Evolutionary conservation across 352 stramenopile genomes (phyloP), one percentile per base, ranked within the genome.

Genomic region (Phytophthora capsici): DNA sequence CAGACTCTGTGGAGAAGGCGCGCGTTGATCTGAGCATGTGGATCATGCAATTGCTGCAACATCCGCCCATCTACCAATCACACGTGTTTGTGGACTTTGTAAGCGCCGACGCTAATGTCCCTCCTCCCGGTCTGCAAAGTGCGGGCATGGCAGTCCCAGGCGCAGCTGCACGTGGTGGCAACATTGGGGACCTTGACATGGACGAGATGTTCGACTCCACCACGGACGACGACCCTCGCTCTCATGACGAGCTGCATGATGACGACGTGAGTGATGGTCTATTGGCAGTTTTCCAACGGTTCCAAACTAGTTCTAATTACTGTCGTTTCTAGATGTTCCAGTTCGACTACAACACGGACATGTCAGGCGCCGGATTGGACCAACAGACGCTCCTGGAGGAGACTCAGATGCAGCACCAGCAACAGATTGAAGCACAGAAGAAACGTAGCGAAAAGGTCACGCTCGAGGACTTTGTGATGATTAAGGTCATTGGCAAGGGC

Each of bases 401-500:
- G 61, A 76, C 71, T 49, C 67, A 84, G 58, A 68, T 82, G 59
- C 77, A 84, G 38, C 58, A 78, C 51, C 63, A 71, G 28, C 73
- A 71, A 43, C 76, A 80, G 46, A 50, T 79, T 12, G 57, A 77
- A 43, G 68, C 71, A 47, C 65, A 75, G 51, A 68, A 60, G 49
- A 76, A 70, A 45, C 68, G 70, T 9, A 82, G 78, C n/a, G 86
- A 91, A 47, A 96, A 94, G 34, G 90, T 97, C 4, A 82, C 76
- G 28, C 78, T 98, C 13, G 88, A 96, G 36, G 88, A 94, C 61
- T 99, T 99, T 71, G 92, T 97, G 61, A 97, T 99, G 77, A 93
- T 99, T 56, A 98, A 98, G 67, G 95, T 99, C 40, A 98, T 99
- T 63, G 97, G 97, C 41, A 98, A 98, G 71, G 96, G 96, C 57